Evolutionary conservation across 2,329 filamentous ascomycete species (phyloP).

Genomic region (Rhinocladiella mackenziei): DNA sequence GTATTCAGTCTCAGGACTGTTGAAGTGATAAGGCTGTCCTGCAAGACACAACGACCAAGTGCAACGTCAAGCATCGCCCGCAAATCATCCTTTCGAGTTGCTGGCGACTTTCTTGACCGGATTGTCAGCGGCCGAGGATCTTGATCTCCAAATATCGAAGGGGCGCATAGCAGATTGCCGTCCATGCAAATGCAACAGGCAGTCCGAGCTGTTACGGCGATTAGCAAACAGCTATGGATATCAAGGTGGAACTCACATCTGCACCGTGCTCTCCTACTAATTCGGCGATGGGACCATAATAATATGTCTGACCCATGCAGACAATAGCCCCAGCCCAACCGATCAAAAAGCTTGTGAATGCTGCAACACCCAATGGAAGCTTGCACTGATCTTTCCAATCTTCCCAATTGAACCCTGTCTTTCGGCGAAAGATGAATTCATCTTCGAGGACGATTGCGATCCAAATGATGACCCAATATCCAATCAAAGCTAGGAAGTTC

Average conservation of each 20-base stretch:
- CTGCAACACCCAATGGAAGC: not conserved
- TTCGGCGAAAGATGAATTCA: slow-evolving; percentile 59
- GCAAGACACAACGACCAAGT: too few relatives aligned
- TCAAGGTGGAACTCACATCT: not conserved
- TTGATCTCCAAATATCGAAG: not conserved
- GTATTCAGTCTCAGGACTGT: too few relatives aligned
- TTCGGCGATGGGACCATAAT: not conserved
- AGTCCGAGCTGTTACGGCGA: not conserved
- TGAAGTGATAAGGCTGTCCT: too few relatives aligned
- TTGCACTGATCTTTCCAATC: not conserved
- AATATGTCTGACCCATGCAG: not conserved
- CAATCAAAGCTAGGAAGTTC: slow-evolving; percentile 67
- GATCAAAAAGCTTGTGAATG: not conserved
- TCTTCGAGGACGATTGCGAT: slow-evolving; percentile 58
- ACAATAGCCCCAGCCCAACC: not conserved
- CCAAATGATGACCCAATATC: slow-evolving; percentile 68
- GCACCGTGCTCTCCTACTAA: not conserved
- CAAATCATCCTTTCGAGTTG: too few relatives aligned
- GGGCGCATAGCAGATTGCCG: not conserved
- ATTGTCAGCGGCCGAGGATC: not conserved
- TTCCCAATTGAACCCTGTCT: slow-evolving; percentile 30
- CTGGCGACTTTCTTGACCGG: too few relatives aligned
- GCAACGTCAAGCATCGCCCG: too few relatives aligned
- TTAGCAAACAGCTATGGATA: not conserved
- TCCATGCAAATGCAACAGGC: not conserved